Base-by-base conservation (phyloP, 495 filamentous ascomycete species). In the Aspergillus incahuasiensis region DNA sequence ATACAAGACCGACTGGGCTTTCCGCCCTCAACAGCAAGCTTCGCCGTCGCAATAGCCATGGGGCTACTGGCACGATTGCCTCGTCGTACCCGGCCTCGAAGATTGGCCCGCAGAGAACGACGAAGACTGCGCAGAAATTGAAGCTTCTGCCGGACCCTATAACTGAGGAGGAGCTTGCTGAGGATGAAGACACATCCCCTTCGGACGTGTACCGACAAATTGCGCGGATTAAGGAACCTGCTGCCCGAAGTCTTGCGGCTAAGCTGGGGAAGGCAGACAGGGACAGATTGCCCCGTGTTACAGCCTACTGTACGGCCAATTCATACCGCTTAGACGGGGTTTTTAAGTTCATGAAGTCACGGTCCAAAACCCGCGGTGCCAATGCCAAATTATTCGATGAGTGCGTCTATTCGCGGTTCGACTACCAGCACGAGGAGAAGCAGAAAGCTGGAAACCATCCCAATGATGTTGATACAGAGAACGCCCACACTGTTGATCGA, bases 201-300 rank as follows among this genome's bases (percentile, higher is more conserved):
- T 79, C 94, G 51, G 94, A 98, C 69, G 94, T 98, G 13, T 98
- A 98, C 71, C 90, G 90, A 13, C 94, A 98, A 69, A 87, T 84
- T 79, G 95, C 80, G 73, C 85, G 95, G 32, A 97, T 98, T 71
- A 97, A 97, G 70, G 94, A 98, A 67, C 91, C 91, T 2, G 95
- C 89, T 0, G 92, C 94, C 12, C 77, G 94, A 49, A 83, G 94
- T 58, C 95, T 97, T 79, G 94, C 94, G 21, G 95, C 95, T 32
- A 75, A 91, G 52, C 71, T 98, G 21, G 95, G 95, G 32, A 97
- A 97, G 63, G 92, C 91, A 34, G 94, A 98, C 65, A 81, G 94
- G 38, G 88, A 91, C 50, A 80, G 84, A 56, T 73, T 98, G 44
- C 94, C 94, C 2, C 75, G 94, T 51, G 94, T 98, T 4, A 97